These are phyloP conservation scores for Gossypium aridum DNA, from an alignment of 441 rosid species.

Conservation along the genomic window DNA sequence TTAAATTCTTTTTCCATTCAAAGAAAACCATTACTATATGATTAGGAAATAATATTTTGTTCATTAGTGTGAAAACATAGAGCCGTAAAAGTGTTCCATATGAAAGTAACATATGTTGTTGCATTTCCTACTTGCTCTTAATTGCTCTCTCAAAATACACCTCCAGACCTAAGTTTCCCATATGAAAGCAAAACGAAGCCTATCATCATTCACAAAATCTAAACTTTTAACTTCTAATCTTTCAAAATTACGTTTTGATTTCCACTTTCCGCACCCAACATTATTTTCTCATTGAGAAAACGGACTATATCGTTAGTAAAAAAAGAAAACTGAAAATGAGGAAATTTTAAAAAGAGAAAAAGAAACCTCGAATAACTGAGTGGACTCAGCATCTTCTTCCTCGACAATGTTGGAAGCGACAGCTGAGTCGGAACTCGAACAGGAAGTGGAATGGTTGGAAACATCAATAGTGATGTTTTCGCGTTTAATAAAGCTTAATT, in stretches of 20 bases:
- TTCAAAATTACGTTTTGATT: neutral
- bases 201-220: neutral
- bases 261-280: constrained; percentile 1
- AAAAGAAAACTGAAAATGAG: neutral
- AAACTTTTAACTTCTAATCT: neutral
- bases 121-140: neutral
- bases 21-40: neutral
- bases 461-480: constrained; percentile 12
- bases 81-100: neutral
- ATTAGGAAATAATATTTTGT: neutral
- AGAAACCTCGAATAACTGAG: constrained; percentile 52
- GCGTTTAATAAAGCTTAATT: constrained; percentile 16
- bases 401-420: constrained; percentile 10
- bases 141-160: neutral
- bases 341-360: neutral
- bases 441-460: constrained; percentile 27
- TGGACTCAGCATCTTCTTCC: constrained; percentile 50
- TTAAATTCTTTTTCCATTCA: neutral
- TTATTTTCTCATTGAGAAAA: constrained; percentile 10
- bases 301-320: neutral
- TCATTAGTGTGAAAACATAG: neutral
- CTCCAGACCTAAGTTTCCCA: neutral
- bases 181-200: neutral
- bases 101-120: neutral
- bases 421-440: constrained; percentile 30